Evolutionary conservation across 768 basidiomycete species (phyloP).

Genomic region (Mycena crocata): DNA sequence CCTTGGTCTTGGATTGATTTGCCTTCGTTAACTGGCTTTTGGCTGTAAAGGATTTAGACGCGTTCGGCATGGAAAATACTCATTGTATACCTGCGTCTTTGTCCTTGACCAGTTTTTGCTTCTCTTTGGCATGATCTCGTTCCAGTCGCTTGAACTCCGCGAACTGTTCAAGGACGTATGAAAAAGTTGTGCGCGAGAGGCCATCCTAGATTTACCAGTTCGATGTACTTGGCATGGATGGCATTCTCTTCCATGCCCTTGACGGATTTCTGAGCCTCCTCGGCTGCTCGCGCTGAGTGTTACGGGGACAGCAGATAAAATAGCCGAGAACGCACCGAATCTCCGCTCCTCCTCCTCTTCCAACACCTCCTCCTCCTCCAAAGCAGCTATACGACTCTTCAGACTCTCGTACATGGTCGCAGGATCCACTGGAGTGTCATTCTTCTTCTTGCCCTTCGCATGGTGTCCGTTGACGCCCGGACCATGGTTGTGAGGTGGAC

Average conservation of each 20-base stretch:
- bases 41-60: constrained; percentile 55
- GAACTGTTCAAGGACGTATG: constrained; percentile 62
- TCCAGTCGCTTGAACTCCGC: constrained; percentile 89
- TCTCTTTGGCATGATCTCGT: constrained; percentile 91
- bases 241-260: constrained; percentile 86
- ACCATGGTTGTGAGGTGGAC: constrained; percentile 45
- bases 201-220: constrained; percentile 68
- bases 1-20: constrained; percentile 89
- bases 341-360: constrained; percentile 89
- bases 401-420: constrained; percentile 89
- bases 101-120: constrained; percentile 90
- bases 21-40: constrained; percentile 89
- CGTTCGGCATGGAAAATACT: constrained; percentile 9
- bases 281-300: constrained; percentile 61
- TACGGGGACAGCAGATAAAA: constrained; percentile 31
- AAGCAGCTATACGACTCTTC: constrained; percentile 88
- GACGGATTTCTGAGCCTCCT: constrained; percentile 89
- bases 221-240: constrained; percentile 88
- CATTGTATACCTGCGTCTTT: constrained; percentile 80
- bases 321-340: constrained; percentile 66
- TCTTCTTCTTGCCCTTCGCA: constrained; percentile 79
- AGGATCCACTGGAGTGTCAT: constrained; percentile 80
- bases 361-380: constrained; percentile 88
- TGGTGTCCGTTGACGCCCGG: constrained; percentile 57
- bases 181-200: constrained; percentile 17